Percentiles rank a stretch among this genome's conserved stretches.
Evolutionary conservation across 495 filamentous ascomycete species (phyloP).

Genomic region (Monascus purpureus): DNA sequence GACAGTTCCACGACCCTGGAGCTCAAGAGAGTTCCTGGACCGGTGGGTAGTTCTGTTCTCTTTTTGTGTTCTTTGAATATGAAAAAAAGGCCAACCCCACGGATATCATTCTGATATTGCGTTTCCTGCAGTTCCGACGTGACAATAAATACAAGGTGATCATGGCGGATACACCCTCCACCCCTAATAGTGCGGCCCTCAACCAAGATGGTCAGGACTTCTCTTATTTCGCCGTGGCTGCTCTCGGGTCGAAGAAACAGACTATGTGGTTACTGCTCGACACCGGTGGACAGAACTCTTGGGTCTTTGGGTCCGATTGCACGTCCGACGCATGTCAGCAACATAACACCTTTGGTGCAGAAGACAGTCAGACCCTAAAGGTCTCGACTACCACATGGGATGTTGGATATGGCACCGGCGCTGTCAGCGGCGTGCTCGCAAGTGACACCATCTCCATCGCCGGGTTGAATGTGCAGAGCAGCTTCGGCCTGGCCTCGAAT

Average conservation of each 20-base stretch:
- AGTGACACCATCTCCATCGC: conserved; percentile 52
- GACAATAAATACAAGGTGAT: conserved; percentile 44
- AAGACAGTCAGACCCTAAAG: conserved; percentile 43
- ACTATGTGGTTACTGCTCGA: conserved; percentile 63
- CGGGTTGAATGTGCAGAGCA: conserved; percentile 41
- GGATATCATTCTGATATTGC: too few species aligned
- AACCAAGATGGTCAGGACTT: conserved; percentile 65
- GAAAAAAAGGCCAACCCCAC: too few species aligned
- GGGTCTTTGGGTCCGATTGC: conserved; percentile 62
- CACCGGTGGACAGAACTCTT: conserved; percentile 63
- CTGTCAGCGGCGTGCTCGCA: conserved; percentile 46
- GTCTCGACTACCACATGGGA: conserved; percentile 33
- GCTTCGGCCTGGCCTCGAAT: conserved; percentile 54
- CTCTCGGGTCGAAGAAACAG: conserved; percentile 49
- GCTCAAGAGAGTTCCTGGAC: conserved; percentile 16
- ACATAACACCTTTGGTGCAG: conserved; percentile 52
- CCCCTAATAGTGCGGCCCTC: conserved; percentile 45
- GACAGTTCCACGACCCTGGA: conserved; percentile 13
- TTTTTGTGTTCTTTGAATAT: too few species aligned
- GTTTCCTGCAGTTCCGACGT: conserved; percentile 13
- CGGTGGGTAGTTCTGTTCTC: neutral
- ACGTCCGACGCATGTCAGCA: conserved; percentile 40
- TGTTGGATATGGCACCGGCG: conserved; percentile 60
- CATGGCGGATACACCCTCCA: conserved; percentile 35
- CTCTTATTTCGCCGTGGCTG: conserved; percentile 60